Evolutionary conservation across 129 eudicot genomes (phyloP).

Genomic region (Lactuca sativa): DNA sequence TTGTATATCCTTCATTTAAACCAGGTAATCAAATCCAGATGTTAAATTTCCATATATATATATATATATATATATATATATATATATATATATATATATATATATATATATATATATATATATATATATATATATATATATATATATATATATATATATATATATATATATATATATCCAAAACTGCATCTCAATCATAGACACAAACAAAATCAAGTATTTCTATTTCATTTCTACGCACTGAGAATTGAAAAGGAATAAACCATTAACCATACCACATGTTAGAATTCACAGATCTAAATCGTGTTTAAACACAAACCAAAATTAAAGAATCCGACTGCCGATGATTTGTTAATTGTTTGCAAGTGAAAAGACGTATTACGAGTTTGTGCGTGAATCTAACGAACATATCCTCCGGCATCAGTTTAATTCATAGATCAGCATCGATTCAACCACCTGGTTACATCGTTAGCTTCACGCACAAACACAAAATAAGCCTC

Average conservation of each 20-base stretch:
- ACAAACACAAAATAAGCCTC: constrained; percentile 31
- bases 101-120: no score
- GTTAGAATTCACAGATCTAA: not conserved
- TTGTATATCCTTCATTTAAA: not conserved
- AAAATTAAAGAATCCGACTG: not conserved
- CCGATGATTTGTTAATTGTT: not conserved
- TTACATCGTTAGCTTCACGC: constrained; percentile 27
- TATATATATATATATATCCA: no score
- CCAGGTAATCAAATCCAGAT: not conserved
- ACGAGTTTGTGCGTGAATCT: constrained; percentile 44
- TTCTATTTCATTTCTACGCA: not conserved
- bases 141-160: no score
- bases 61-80: no score
- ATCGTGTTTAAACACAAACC: not conserved
- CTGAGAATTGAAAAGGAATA: not conserved
- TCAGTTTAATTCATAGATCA: not conserved
- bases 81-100: no score
- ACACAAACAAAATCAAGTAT: not conserved
- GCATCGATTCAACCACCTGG: not conserved
- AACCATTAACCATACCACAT: not conserved
- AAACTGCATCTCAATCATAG: not conserved
- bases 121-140: no score
- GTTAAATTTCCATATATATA: not conserved
- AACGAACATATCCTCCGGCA: constrained; percentile 1
- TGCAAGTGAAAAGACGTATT: constrained; percentile 27